These are phyloP conservation scores for Botrytis hyacinthi DNA, from an alignment of 2,329 filamentous ascomycete species.

Conservation along the genomic window DNA sequence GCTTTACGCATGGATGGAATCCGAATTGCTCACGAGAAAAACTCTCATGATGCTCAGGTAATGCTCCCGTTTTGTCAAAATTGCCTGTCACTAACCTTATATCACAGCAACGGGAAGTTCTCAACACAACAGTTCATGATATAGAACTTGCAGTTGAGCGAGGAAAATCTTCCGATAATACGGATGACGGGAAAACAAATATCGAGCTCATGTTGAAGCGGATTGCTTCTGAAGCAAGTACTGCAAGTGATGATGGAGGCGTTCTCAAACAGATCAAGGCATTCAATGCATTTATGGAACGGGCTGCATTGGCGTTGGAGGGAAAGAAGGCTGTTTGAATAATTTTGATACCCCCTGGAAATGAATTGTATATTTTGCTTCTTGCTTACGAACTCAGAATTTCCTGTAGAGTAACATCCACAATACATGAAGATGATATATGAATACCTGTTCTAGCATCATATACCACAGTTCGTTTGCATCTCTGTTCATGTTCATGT, in stretches of 20 bases:
- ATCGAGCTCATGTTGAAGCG: conserved; percentile 57
- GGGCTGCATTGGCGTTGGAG: conserved; percentile 57
- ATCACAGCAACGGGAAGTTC: conserved; percentile 45
- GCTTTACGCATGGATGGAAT: conserved; percentile 62
- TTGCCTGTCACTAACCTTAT: conserved; percentile 25
- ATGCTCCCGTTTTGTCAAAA: conserved; percentile 8
- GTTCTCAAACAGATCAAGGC: conserved; percentile 55
- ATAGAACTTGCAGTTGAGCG: conserved; percentile 57
- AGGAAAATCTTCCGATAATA: conserved; percentile 48
- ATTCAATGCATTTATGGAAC: conserved; percentile 63
- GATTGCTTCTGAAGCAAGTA: conserved; percentile 54
- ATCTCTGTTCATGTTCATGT: background rate
- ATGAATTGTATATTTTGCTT: conserved; percentile 3
- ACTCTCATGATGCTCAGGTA: conserved; percentile 53
- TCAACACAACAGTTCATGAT: conserved; percentile 60
- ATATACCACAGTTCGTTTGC: too few relatives aligned
- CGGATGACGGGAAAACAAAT: conserved; percentile 52
- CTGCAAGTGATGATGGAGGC: conserved; percentile 49
- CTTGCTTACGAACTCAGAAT: background rate
- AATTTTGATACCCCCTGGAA: conserved; percentile 17
- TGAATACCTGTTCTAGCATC: background rate
- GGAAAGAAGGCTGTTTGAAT: conserved; percentile 26
- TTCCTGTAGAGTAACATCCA: background rate
- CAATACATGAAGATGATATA: background rate
- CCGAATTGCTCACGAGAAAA: conserved; percentile 57